These are phyloP conservation scores for Aspergillus bridgeri DNA, from an alignment of 495 filamentous ascomycete species.

Conservation along the genomic window DNA sequence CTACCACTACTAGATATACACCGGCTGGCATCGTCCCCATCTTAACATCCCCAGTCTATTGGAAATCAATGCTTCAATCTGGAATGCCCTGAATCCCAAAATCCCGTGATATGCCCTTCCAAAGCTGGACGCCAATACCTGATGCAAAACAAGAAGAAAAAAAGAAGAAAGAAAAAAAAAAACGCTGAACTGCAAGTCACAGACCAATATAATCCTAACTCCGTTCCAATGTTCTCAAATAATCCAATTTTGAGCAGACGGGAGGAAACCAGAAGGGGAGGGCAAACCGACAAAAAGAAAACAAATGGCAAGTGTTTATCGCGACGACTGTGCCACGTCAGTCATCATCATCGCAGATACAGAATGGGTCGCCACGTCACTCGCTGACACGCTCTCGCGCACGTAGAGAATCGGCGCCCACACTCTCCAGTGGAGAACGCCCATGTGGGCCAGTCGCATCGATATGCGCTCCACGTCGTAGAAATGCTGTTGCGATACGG, in stretches of 20 bases:
- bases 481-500: slow-evolving; percentile 31
- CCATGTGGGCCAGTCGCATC: slow-evolving; percentile 72
- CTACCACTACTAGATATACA: not conserved
- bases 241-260: not conserved
- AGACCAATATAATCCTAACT: not conserved
- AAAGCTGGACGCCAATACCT: slow-evolving; percentile 6
- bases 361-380: slow-evolving; percentile 18
- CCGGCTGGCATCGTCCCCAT: not conserved
- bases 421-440: slow-evolving; percentile 80
- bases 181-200: slow-evolving; percentile 33
- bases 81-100: not conserved
- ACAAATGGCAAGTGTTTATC: not conserved
- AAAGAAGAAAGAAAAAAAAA: not conserved
- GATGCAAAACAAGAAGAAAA: slow-evolving; percentile 25
- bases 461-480: slow-evolving; percentile 64
- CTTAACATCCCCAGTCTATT: not conserved
- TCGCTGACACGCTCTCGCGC: slow-evolving; percentile 31
- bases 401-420: slow-evolving; percentile 73
- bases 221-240: not conserved
- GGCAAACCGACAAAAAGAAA: slow-evolving; percentile 8
- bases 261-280: slow-evolving; percentile 1
- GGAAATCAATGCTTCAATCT: not conserved
- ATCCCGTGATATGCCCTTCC: not conserved
- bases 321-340: slow-evolving; percentile 14
- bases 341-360: slow-evolving; percentile 1